Conservation (phyloP, 1,284 basidiomycete species). For the Exsudoporus floridanus region DNA sequence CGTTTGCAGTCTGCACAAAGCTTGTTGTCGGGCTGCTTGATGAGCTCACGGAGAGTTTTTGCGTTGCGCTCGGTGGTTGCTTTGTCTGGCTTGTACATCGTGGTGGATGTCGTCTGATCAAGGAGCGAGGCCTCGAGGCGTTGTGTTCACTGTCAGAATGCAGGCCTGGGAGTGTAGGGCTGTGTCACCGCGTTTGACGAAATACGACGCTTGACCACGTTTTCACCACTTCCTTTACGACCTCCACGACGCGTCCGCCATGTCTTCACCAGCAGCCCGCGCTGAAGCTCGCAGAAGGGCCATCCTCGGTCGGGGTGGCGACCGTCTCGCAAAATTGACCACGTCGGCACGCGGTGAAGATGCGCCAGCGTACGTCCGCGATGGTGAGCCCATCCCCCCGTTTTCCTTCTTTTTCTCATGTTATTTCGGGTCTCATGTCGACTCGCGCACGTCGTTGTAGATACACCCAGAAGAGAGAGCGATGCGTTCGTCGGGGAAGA, state of each 20-base stretch:
- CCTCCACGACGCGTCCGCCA: constrained; percentile 4
- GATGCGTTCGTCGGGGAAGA: constrained; percentile 63
- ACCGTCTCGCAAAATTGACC: constrained; percentile 73
- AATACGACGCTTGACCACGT: constrained; percentile 17
- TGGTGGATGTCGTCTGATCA: constrained; percentile 13
- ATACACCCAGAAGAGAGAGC: constrained; percentile 41
- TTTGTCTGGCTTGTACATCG: constrained; percentile 78
- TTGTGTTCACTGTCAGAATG: background rate
- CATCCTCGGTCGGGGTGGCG: constrained; percentile 64
- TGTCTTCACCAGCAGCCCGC: constrained; percentile 50
- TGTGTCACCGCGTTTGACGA: background rate
- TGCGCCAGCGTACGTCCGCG: constrained; percentile 54
- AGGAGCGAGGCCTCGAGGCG: background rate
- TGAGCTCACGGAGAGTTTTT: constrained; percentile 76
- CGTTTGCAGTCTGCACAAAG: constrained; percentile 91
- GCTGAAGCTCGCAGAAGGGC: constrained; percentile 74
- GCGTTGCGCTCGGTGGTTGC: constrained; percentile 79
- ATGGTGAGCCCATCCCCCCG: constrained; percentile 50
- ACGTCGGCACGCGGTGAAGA: constrained; percentile 74
- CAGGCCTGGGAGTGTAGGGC: background rate
- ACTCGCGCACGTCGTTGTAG: constrained; percentile 12
- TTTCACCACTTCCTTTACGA: constrained; percentile 5
- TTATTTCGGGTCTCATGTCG: no score
- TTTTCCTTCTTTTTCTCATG: no score
- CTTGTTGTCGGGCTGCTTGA: constrained; percentile 91